These are phyloP conservation scores for Eremothecium coryli DNA, from an alignment of 1,139 yeast species.

Conservation along the genomic window DNA sequence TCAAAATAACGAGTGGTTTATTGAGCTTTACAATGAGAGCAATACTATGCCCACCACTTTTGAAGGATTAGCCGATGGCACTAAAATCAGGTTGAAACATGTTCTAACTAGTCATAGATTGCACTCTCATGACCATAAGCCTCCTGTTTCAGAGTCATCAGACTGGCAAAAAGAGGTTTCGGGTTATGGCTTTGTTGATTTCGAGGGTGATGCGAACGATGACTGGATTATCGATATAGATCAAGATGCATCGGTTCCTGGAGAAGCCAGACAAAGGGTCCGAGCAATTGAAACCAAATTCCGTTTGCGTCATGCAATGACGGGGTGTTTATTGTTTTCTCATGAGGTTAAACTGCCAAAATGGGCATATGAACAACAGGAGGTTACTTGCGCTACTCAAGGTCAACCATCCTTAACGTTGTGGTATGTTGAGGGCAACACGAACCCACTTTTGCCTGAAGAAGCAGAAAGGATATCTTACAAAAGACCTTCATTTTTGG, in stretches of 20 bases:
- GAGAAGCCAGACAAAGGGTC: conserved; percentile 52
- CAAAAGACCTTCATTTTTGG: conserved; percentile 51
- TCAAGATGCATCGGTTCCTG: conserved; percentile 44
- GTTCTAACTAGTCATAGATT: conserved; percentile 62
- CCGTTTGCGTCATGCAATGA: conserved; percentile 80
- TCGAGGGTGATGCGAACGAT: conserved; percentile 91
- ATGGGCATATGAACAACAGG: conserved; percentile 97
- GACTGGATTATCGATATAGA: conserved; percentile 88
- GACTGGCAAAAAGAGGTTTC: conserved; percentile 97
- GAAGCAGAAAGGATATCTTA: conserved; percentile 53
- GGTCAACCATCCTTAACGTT: conserved; percentile 66
- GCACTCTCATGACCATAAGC: conserved; percentile 93
- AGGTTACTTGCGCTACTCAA: conserved; percentile 82
- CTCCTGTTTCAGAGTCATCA: conserved; percentile 73
- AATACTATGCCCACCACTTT: conserved; percentile 41
- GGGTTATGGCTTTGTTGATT: conserved; percentile 85
- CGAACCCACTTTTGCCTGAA: conserved; percentile 37
- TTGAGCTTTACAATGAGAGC: conserved; percentile 55
- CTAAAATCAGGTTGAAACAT: conserved; percentile 72
- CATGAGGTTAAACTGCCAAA: conserved; percentile 79
- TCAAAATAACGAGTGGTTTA: conserved; percentile 73
- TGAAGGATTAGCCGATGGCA: conserved; percentile 63
- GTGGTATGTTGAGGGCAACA: conserved; percentile 85
- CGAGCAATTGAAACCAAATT: conserved; percentile 78
- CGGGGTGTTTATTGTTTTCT: conserved; percentile 84